phyloP scores from a whole-genome alignment of 352 stramenopile species.

The Phytophthora citrophthora region DNA sequence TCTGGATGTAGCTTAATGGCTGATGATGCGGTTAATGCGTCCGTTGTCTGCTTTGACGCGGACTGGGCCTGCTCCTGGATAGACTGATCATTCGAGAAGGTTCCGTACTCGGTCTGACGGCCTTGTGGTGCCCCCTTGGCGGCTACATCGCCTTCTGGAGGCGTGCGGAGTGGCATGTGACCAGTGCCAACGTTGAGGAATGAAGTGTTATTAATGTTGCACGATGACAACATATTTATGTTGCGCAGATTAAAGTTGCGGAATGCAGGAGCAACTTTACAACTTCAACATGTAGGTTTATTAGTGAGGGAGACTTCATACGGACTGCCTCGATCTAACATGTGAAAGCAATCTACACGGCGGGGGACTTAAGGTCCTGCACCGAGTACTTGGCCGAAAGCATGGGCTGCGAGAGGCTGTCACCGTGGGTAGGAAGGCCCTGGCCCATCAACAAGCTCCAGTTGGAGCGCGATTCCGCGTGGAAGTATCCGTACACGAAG shows the following conservation, averaged over 20 bases:
- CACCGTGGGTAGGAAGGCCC: conserved; percentile 35
- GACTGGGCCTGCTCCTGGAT: conserved; percentile 1
- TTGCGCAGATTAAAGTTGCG: not conserved
- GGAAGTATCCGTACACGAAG: conserved; percentile 61
- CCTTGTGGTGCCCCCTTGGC: conserved; percentile 9
- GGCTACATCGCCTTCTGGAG: conserved; percentile 1
- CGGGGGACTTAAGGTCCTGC: conserved; percentile 33
- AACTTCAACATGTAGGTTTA: not conserved
- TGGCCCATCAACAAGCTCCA: conserved; percentile 51
- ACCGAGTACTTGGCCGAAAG: conserved; percentile 39
- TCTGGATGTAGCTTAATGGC: conserved; percentile 32
- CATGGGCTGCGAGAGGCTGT: conserved; percentile 42
- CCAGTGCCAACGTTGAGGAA: not conserved
- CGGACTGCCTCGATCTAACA: conserved; percentile 21
- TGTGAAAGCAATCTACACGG: conserved; percentile 22
- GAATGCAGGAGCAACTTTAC: not conserved
- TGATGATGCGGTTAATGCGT: not conserved
- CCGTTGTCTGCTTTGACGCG: conserved; percentile 2
- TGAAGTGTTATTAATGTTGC: conserved; percentile 3
- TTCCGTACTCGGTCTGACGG: conserved; percentile 25
- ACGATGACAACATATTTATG: not conserved
- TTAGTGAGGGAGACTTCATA: conserved; percentile 15
- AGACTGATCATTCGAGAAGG: conserved; percentile 6
- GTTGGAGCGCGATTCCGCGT: conserved; percentile 46
- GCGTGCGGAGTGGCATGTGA: conserved; percentile 24